Base-by-base conservation (phyloP, 2,329 filamentous ascomycete genomes). In the Cyphellophora attinorum region DNA sequence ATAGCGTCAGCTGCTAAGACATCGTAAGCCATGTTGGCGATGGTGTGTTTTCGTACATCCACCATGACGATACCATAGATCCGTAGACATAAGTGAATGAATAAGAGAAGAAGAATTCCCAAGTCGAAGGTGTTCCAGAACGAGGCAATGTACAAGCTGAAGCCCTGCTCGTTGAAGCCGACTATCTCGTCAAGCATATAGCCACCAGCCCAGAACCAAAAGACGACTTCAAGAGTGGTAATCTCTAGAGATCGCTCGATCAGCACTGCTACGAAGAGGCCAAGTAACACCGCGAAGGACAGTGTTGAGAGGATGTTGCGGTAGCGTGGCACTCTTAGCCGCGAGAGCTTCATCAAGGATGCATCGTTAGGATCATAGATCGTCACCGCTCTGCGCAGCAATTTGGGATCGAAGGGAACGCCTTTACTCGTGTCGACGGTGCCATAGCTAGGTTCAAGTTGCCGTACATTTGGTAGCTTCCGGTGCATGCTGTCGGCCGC, bases 121-220 rank as follows among this genome's bases (percentile, higher is more conserved):
- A 95, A 66, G 53, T 95, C 89, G 57, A 95, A 94, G 23, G 88
- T 76, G 57, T 95, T 95, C 89, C 89, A 95, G 57, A 95, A 91
- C 56, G 85, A 93, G 78, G 95, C 89, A 51, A 95, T 85, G 60
- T 95, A 96, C 18, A 96, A 73, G 23, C 86, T 88, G 56, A 95
- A 95, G 3, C 89, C 89, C 59, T 95, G 86, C 57, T 96, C 89
- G 47, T 88, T 94, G 67, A 95, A 95, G 8, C 88, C 88, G 12
- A 95, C 86, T 14, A 96, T 73, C 59, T 95, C 89, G 51, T 95
- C 89, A 19, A 95, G 74, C 85, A 95, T 93, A 58, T 93, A 95
- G 1, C 89, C 89, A 16, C 85, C 85, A 53, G 85, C 93, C 88
- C 89, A 96, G 57, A 95, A 85, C 89, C 89, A 96, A 60, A 96